These are phyloP conservation scores for Neophaeococcomyces aloes DNA, from an alignment of 2,329 filamentous ascomycete genomes.

Conservation along the genomic window DNA sequence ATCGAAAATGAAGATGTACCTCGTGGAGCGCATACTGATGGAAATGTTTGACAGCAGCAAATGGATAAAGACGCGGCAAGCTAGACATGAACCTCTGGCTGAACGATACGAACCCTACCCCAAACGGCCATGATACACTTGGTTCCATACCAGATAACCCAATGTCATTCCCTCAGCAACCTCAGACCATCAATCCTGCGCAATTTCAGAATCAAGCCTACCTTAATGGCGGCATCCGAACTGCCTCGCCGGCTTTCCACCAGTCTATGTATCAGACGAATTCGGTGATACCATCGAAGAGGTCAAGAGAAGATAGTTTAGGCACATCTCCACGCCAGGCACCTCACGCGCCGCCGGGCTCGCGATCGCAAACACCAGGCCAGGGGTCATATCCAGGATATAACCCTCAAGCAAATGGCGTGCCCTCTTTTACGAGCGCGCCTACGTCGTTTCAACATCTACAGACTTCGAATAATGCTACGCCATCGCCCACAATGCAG, in stretches of 20 bases:
- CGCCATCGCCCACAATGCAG: conserved; percentile 79
- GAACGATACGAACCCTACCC: conserved; percentile 37
- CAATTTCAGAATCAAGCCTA: conserved; percentile 49
- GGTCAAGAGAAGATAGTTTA: conserved; percentile 73
- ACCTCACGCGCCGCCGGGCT: conserved; percentile 62
- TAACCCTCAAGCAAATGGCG: conserved; percentile 53
- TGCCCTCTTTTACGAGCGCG: conserved; percentile 50
- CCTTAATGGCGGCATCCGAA: conserved; percentile 76
- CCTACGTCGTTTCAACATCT: conserved; percentile 70
- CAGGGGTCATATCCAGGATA: conserved; percentile 63
- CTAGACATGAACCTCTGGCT: conserved; percentile 44
- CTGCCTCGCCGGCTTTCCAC: conserved; percentile 67
- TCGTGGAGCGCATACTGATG: conserved; percentile 21
- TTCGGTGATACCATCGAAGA: conserved; percentile 79
- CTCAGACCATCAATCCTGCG: conserved; percentile 39
- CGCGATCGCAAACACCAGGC: conserved; percentile 86
- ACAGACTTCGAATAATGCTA: conserved; percentile 71
- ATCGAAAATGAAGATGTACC: conserved; percentile 10
- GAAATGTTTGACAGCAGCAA: conserved; percentile 26
- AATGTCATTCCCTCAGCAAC: conserved; percentile 38
- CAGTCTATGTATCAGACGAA: conserved; percentile 75
- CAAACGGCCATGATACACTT: conserved; percentile 41
- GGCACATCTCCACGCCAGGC: conserved; percentile 70
- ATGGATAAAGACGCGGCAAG: conserved; percentile 36
- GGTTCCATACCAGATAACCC: conserved; percentile 37